Base-by-base conservation (phyloP, 805 yeast genomes). In the Ogataea salicorniae region DNA sequence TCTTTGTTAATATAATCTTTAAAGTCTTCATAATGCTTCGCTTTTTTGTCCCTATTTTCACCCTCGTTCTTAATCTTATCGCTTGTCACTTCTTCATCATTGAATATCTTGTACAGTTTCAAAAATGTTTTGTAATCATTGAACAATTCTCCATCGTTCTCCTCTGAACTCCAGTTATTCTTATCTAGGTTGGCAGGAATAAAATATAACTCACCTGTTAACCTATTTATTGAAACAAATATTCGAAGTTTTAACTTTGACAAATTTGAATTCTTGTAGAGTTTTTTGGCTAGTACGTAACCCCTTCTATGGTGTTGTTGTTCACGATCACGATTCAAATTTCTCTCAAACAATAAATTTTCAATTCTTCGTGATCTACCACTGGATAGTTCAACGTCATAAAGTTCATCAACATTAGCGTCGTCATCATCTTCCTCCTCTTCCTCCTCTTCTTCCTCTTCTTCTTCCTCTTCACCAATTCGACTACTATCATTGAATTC, bases 141-240 rank as follows among this genome's bases (percentile, higher is more conserved):
- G 47, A 65, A 63, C 23, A 65, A 42, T 29, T 61, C 62, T 14
- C 69, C 69, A 46, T 64, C 58, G 43, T 61, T 62, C 41, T 63
- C 66, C 43, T 63, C 67, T 14, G 61, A 51, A 46, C 68, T 62
- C 69, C 69, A 65, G 43, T 62, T 58, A 43, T 62, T 62, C 29
- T 50, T 49, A 50, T 65, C 70, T 44, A 66, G 45, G 41, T 67
- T 67, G 7, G 68, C 69, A 14, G 70, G 64, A 33, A 58, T 49
- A 48, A 64, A 44, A 47, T 52, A 59, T 16, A 67, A 48, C 34
- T 67, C 70, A 4, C 72, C 72, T 2, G 69, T 63, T 13, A 55
- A 41, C 42, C 72, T 55, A 48, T 67, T 60, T 42, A 67, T 57
- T 3, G 63, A 56, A 5, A 56, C 55, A 43, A 62, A 54, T 14